Conservation (phyloP, 495 filamentous ascomycete species). For the Penicillium crystallinum region DNA sequence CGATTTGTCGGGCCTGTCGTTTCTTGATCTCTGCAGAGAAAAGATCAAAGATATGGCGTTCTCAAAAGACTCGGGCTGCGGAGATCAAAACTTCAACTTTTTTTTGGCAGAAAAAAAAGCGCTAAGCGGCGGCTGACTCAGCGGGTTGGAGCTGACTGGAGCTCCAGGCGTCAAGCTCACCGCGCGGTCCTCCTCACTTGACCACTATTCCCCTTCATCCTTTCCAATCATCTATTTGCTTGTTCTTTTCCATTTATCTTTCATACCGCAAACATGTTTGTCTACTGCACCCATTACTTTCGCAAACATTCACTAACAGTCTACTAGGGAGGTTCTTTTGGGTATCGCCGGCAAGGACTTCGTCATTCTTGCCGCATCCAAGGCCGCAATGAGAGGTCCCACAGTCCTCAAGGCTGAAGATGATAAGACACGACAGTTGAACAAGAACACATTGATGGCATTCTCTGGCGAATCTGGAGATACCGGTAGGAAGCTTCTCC, state of each 20-base stretch:
- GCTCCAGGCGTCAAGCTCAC: constrained; percentile 45
- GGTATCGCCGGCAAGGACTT: constrained; percentile 99
- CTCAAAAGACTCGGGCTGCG: constrained; percentile 11
- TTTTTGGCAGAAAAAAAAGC: constrained; percentile 39
- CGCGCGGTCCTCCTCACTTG: constrained; percentile 31
- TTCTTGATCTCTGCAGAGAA: constrained; percentile 3
- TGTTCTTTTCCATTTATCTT: constrained; percentile 4
- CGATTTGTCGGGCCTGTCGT: constrained; percentile 2
- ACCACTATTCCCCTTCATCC: constrained; percentile 12
- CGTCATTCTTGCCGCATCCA: constrained; percentile 93
- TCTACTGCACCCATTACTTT: neutral
- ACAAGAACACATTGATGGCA: constrained; percentile 93
- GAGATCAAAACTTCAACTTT: constrained; percentile 31
- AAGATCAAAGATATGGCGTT: constrained; percentile 3
- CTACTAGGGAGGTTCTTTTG: constrained; percentile 87
- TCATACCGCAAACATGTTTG: constrained; percentile 33
- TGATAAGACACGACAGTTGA: constrained; percentile 89
- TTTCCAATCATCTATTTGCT: constrained; percentile 12
- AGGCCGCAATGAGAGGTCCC: constrained; percentile 94
- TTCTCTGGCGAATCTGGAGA: constrained; percentile 95
- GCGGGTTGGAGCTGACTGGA: constrained; percentile 31
- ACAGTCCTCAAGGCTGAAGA: constrained; percentile 94
- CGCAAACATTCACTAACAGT: constrained; percentile 15
- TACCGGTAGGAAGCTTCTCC: constrained; percentile 58
- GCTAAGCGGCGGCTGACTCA: constrained; percentile 38